phyloP scores from a whole-genome alignment of 2,329 filamentous ascomycete genomes.

The Eutypella sp. region DNA sequence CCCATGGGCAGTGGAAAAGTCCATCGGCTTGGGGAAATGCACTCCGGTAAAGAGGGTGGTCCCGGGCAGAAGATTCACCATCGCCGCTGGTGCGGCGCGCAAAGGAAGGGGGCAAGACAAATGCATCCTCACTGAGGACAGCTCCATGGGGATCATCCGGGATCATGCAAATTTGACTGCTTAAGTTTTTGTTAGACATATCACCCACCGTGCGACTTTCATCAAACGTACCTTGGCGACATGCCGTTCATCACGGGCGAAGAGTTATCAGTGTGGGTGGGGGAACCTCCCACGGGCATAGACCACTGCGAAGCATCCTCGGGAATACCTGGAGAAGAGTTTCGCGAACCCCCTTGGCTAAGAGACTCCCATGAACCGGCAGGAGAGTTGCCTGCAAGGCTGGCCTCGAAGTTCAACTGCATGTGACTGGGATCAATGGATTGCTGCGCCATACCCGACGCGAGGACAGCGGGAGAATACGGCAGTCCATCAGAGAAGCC shows the following conservation, averaged over 20 bases:
- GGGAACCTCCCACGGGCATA: slow-evolving; percentile 35
- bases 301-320: slow-evolving; percentile 49
- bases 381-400: slow-evolving; percentile 45
- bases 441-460: slow-evolving; percentile 41
- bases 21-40: slow-evolving; percentile 63
- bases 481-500: slow-evolving; percentile 38
- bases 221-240: slow-evolving; percentile 48
- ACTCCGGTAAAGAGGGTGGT: slow-evolving; percentile 68
- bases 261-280: slow-evolving; percentile 42
- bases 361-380: slow-evolving; percentile 47
- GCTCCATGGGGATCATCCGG: slow-evolving; percentile 33
- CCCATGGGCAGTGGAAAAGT: slow-evolving; percentile 90
- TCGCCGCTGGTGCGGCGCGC: slow-evolving; percentile 46
- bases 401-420: slow-evolving; percentile 48
- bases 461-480: slow-evolving; percentile 38
- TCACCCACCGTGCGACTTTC: slow-evolving; percentile 8
- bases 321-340: slow-evolving; percentile 43
- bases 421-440: slow-evolving; percentile 55
- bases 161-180: slow-evolving; percentile 34
- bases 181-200: slow-evolving; percentile 34
- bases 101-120: slow-evolving; percentile 36
- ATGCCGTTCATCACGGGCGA: slow-evolving; percentile 46
- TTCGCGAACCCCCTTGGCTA: slow-evolving; percentile 47
- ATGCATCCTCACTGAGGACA: slow-evolving; percentile 32
- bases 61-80: slow-evolving; percentile 51